Conservation (phyloP, 2,329 filamentous ascomycete species). For the Aspergillus bombycis region DNA sequence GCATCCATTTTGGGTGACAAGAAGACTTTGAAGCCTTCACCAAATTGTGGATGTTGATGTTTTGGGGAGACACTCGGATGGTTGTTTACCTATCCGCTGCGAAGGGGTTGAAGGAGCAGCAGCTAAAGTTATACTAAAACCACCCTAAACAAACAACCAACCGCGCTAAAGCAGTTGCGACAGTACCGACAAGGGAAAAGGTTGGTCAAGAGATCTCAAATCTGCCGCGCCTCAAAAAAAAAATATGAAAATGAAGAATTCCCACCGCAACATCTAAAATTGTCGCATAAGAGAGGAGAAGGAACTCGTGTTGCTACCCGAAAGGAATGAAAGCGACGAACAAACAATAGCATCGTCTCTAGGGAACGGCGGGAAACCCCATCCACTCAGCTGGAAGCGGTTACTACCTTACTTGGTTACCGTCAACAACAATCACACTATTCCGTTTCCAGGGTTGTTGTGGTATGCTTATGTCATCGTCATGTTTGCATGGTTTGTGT, state of each 20-base stretch:
- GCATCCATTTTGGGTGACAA: conserved; percentile 46
- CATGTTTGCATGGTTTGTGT: conserved; percentile 20
- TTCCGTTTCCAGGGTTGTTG: conserved; percentile 18
- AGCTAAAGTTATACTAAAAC: conserved; percentile 27
- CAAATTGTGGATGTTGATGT: conserved; percentile 15
- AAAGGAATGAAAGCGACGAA: background rate
- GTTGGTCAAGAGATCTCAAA: background rate
- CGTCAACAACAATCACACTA: conserved; percentile 26
- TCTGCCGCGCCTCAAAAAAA: background rate
- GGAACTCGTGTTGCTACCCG: conserved; percentile 2
- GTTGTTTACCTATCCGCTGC: conserved; percentile 27
- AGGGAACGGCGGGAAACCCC: conserved; percentile 5
- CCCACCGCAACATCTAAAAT: background rate
- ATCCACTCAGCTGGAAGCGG: background rate
- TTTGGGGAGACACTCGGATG: conserved; percentile 11
- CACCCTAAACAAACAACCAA: conserved; percentile 30
- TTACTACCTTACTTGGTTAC: conserved; percentile 26
- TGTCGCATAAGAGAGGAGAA: conserved; percentile 17
- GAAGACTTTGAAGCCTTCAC: conserved; percentile 14
- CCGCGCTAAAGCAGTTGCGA: conserved; percentile 19
- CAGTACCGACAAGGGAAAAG: background rate
- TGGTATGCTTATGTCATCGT: conserved; percentile 23
- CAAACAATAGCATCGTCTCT: conserved; percentile 14
- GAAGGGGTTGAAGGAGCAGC: conserved; percentile 18
- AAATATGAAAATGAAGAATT: too few species aligned